Conservation (phyloP, 352 stramenopile genomes). For the Globisporangium viniferum region DNA sequence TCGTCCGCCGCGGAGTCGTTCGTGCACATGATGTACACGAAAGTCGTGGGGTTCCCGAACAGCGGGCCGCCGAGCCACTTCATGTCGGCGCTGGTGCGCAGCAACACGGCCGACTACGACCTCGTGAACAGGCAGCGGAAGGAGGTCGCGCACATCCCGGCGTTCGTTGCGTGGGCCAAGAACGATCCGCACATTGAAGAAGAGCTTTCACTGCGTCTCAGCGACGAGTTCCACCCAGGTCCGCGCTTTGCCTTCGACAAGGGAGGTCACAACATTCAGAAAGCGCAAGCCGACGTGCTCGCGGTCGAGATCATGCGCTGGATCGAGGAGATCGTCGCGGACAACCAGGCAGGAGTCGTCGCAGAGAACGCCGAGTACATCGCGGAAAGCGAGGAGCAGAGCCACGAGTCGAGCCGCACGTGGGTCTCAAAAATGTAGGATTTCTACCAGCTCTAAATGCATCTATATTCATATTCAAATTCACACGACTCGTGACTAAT, state of each 20-base stretch:
- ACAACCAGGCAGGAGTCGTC: background rate
- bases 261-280: slow-evolving; percentile 55
- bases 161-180: slow-evolving; percentile 38
- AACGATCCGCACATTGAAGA: slow-evolving; percentile 68
- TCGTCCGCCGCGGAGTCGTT: slow-evolving; percentile 10
- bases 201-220: slow-evolving; percentile 40
- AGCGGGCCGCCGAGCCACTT: slow-evolving; percentile 17
- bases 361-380: background rate
- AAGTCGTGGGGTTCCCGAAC: slow-evolving; percentile 21
- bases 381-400: background rate
- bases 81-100: slow-evolving; percentile 29
- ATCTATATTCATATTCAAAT: background rate
- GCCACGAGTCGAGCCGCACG: background rate
- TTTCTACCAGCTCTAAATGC: background rate
- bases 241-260: slow-evolving; percentile 34
- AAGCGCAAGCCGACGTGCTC: slow-evolving; percentile 35
- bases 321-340: slow-evolving; percentile 23
- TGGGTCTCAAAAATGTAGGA: background rate
- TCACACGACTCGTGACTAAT: background rate
- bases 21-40: slow-evolving; percentile 17
- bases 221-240: slow-evolving; percentile 27
- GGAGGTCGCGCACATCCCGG: slow-evolving; percentile 22
- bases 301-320: slow-evolving; percentile 23
- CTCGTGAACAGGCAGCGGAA: slow-evolving; percentile 27
- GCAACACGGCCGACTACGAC: slow-evolving; percentile 33